Conservation (phyloP, 345 rosid species). For the Brassica juncea region DNA sequence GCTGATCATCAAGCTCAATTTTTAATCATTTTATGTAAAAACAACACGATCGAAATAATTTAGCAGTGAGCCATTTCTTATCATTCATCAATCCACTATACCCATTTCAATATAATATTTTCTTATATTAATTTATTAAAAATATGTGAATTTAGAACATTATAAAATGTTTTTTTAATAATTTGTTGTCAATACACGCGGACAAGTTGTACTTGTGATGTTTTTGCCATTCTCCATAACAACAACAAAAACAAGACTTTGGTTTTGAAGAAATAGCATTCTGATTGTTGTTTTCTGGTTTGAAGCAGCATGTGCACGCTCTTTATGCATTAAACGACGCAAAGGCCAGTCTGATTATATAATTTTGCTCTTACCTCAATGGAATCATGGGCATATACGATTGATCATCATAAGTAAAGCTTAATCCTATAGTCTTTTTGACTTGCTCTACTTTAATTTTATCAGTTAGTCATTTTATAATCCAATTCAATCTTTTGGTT, state of each 20-base stretch:
- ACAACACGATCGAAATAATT: slow-evolving; percentile 16
- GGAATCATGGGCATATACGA: too few relatives aligned
- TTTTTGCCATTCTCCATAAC: not conserved
- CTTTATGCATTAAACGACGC: not conserved
- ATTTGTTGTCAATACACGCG: slow-evolving; percentile 33
- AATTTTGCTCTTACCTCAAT: not conserved
- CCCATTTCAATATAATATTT: not conserved
- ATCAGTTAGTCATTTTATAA: too few relatives aligned
- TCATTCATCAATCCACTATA: not conserved
- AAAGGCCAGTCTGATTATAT: not conserved
- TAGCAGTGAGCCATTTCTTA: not conserved
- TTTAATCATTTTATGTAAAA: slow-evolving; percentile 5
- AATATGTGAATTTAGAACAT: too few relatives aligned
- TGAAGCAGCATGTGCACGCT: not conserved
- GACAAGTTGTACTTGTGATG: slow-evolving; percentile 22
- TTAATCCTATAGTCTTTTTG: too few relatives aligned
- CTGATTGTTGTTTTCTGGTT: not conserved
- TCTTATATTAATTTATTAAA: too few relatives aligned
- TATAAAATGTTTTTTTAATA: too few relatives aligned
- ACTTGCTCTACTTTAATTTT: too few relatives aligned
- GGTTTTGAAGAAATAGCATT: not conserved
- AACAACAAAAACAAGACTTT: not conserved
- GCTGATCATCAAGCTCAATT: slow-evolving; percentile 10
- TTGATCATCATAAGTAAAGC: too few relatives aligned
- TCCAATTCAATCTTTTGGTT: too few relatives aligned